phyloP scores from a whole-genome alignment of 208 protist species.

The Trypanosomatidae sp. region DNA sequence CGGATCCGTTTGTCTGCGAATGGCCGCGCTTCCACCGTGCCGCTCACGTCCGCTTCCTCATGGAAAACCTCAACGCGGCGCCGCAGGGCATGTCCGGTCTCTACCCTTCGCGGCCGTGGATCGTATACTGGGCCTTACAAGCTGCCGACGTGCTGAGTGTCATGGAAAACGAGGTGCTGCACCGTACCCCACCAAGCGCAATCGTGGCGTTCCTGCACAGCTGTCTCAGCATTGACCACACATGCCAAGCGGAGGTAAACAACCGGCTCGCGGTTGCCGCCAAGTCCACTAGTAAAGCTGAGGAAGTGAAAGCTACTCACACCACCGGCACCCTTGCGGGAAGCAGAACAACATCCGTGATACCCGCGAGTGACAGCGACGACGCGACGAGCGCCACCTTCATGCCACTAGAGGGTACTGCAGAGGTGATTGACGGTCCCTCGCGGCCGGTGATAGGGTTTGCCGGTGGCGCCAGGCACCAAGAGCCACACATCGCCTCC shows the following conservation, averaged over 20 bases:
- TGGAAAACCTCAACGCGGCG: slow-evolving; percentile 21
- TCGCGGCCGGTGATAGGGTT: slow-evolving; percentile 56
- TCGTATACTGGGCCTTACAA: slow-evolving; percentile 82
- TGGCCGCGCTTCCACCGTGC: slow-evolving; percentile 10
- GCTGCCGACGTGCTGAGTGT: slow-evolving; percentile 73
- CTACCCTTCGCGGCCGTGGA: slow-evolving; percentile 72
- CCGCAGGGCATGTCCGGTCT: slow-evolving; percentile 27
- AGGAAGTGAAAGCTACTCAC: neutral
- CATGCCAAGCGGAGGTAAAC: slow-evolving; percentile 15
- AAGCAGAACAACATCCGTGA: neutral
- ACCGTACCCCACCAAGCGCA: slow-evolving; percentile 33
- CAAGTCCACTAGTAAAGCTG: neutral
- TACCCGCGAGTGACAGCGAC: neutral
- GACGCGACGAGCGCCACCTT: neutral
- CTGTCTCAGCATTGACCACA: slow-evolving; percentile 44
- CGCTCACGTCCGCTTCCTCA: slow-evolving; percentile 37
- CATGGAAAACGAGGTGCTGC: slow-evolving; percentile 39
- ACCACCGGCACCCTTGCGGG: neutral
- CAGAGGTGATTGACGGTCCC: neutral
- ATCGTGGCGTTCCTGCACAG: slow-evolving; percentile 51
- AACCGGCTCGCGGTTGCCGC: neutral
- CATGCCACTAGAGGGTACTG: neutral
- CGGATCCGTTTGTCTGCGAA: neutral
- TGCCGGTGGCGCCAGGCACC: slow-evolving; percentile 65
- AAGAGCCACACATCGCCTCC: slow-evolving; percentile 79